A percentile compares a stretch with the other conserved stretches of the same genome.
phyloP scores from a whole-genome alignment of 1,139 yeast species.

The Hansenula lynferdii region DNA sequence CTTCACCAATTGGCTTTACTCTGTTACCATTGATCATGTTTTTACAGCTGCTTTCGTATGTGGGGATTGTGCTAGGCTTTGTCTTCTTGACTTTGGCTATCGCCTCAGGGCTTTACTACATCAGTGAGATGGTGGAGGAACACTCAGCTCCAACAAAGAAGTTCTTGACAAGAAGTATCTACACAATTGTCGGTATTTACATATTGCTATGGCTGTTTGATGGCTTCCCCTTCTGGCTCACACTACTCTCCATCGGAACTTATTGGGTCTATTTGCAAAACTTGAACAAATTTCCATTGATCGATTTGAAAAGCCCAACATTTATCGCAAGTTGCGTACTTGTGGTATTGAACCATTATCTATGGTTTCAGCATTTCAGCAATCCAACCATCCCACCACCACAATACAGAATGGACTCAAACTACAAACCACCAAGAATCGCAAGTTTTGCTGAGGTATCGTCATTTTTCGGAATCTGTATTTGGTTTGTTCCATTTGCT shows the following conservation, averaged over 20 bases:
- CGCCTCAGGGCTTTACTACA: constrained; percentile 87
- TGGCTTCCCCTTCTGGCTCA: constrained; percentile 67
- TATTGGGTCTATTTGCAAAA: constrained; percentile 74
- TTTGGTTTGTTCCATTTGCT: constrained; percentile 94
- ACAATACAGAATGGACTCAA: constrained; percentile 46
- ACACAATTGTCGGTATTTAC: constrained; percentile 48
- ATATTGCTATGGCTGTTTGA: constrained; percentile 63
- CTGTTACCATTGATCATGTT: constrained; percentile 36
- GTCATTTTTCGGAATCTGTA: constrained; percentile 87
- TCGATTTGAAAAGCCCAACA: constrained; percentile 63
- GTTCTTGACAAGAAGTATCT: constrained; percentile 58
- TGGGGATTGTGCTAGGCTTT: constrained; percentile 75
- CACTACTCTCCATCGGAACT: constrained; percentile 61
- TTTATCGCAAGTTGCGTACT: constrained; percentile 69
- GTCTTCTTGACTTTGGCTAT: constrained; percentile 63
- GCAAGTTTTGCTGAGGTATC: constrained; percentile 88
- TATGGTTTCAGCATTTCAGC: constrained; percentile 88
- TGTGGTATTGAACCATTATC: constrained; percentile 75
- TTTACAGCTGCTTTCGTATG: constrained; percentile 50
- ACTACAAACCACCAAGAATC: constrained; percentile 60
- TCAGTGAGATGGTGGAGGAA: constrained; percentile 91
- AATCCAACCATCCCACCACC: constrained; percentile 53
- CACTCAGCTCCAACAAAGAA: constrained; percentile 82
- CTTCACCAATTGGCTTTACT: not conserved
- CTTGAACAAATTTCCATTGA: constrained; percentile 77